These are phyloP conservation scores for Brachypodium distachyon DNA, from an alignment of 202 grass and related monocot species.

Conservation along the genomic window DNA sequence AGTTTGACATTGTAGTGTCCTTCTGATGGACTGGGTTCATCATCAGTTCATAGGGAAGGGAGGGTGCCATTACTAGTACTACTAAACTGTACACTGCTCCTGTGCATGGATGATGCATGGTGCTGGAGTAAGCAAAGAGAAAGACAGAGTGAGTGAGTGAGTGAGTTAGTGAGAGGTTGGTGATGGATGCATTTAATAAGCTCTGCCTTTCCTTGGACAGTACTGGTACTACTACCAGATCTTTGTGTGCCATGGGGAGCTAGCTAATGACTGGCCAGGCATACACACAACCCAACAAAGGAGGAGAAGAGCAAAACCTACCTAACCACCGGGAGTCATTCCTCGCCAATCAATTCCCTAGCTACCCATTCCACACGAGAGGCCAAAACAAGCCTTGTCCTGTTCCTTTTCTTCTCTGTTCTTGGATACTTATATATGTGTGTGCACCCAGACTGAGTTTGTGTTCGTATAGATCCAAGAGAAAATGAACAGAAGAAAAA, in stretches of 20 bases:
- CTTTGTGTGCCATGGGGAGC: neutral
- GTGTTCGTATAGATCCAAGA: too few species aligned
- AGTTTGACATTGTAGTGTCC: neutral
- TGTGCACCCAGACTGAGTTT: neutral
- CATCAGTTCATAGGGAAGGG: neutral
- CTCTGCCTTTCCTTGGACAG: conserved; percentile 19
- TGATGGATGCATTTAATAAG: conserved; percentile 30
- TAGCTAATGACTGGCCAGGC: neutral
- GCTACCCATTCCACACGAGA: conserved; percentile 15
- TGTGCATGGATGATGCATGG: conserved; percentile 1
- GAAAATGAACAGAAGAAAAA: too few species aligned
- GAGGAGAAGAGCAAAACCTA: conserved; percentile 1
- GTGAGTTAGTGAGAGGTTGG: conserved; percentile 15
- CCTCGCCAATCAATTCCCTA: conserved; percentile 33
- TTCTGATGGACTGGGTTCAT: neutral
- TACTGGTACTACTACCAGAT: conserved; percentile 17
- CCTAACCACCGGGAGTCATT: conserved; percentile 13
- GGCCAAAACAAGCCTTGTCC: neutral
- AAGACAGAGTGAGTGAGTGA: neutral
- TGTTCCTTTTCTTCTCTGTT: neutral
- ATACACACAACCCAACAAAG: conserved; percentile 10
- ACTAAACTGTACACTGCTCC: neutral
- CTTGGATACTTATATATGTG: neutral
- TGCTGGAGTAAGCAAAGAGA: neutral
- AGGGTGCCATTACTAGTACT: neutral